Evolutionary conservation across 2,329 filamentous ascomycete genomes (phyloP), one percentile per base, ranked within the genome.

Genomic region (Dothideomycetes sp.): DNA sequence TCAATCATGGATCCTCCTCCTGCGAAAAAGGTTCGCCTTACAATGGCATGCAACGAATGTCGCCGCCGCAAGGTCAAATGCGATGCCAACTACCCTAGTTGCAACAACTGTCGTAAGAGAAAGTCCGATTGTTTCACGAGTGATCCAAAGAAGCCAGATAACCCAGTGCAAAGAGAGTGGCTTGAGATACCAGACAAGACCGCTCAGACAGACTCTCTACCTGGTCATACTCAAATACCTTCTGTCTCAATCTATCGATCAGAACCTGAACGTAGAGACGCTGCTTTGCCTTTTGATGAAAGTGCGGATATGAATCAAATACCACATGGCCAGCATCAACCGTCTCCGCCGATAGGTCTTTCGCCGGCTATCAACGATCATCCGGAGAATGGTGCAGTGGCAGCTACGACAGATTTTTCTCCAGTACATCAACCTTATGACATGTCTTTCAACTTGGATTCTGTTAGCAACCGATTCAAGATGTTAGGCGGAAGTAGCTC

Each of bases 31-130:
- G 18, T 30, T 18, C 38, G 38, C 13, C n/a, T 41, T 8, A 41
- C 30, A 12, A 41, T 30, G 28, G 41, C 45, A 1, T 46, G 45
- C 27, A 37, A 46, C 9, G 45, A 46, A n/a, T 46, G 45, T 12
- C 31, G 45, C 4, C 36, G 42, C 4, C 23, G 45, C 4, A 44
- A 44, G 28, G 38, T 40, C 23, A 46, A 41, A 38, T 46, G 45
- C 33, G 45, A 46, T 15, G 45, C 34, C n/a, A 33, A 41, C 11
- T 37, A 46, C 13, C 45, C 45, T 17, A 41, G 33, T n/a, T 41
- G 38, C 23, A 28, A 19, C 2, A 41, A 41, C 16, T 41, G 38
- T 9, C 19, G 38, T 19, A 41, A 17, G 11, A 41, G 38, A 18
- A 33, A 41, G 7, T 33, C 38, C 4, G 38, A 41, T 11, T 41